Base-by-base conservation (phyloP, 768 basidiomycete genomes). In the Lactifluus piperatus region DNA sequence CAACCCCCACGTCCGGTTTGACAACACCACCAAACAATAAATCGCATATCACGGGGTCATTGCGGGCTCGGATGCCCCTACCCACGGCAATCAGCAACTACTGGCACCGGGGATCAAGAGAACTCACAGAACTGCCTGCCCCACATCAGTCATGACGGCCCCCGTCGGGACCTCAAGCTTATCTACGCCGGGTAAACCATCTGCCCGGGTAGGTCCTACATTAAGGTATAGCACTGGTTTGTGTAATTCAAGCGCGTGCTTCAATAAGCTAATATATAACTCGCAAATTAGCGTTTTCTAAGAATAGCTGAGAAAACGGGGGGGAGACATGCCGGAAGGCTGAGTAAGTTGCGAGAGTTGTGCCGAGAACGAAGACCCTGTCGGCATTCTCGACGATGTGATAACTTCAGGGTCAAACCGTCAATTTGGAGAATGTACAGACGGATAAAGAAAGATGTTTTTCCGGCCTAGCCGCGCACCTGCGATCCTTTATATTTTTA, bases 271-370 rank as follows among this genome's bases (percentile, higher is more conserved):
- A 24, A 20, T 9, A 9, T 41, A 36, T 44, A 27, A 30, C 48
- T 41, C 22, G 8, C 11, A 24, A 90, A 60, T 30, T 16, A 14
- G 10, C 18, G 13, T 24, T n/a, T 44, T 13, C 43, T 20, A 5
- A 27, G 20, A 29, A 22, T 24, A 29, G 26, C 20, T n/a, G 18
- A 14, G 53, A 26, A 24, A 50, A 29, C 3, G 36, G 14, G 22
- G 26, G 50, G 29, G 24, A 30, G 41, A 56, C 74, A 26, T 64
- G 89, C 90, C 90, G 79, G 72, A 86, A 97, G 2, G 93, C 92
- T 6, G 91, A 94, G 72, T 88, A 97, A 0, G 94, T 97, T 0
- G 95, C 93, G 27, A 97, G 80, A 1, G 91, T 93, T 0, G 93
- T 94, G 34, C 94, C 95, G 37, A 95, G 73, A 41, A 95, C 74